phyloP scores from a whole-genome alignment of 495 filamentous ascomycete species.

The Cryomyces antarcticus region DNA sequence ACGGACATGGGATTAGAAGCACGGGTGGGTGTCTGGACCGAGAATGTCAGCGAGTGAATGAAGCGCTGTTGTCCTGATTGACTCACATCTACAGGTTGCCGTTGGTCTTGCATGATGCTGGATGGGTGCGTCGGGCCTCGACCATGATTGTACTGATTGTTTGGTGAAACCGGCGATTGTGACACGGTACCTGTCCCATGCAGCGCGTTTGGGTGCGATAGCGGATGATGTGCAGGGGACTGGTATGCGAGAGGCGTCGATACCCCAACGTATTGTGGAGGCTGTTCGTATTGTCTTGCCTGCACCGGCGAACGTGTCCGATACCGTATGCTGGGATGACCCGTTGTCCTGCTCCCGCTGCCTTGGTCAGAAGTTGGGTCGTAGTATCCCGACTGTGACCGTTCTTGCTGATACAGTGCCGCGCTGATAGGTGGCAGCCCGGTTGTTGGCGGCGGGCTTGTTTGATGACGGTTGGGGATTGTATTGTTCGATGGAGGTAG shows the following conservation, averaged over 20 bases:
- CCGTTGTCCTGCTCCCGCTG: conserved; percentile 3
- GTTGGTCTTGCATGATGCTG: too few relatives aligned
- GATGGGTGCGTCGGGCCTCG: neutral
- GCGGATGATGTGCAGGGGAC: neutral
- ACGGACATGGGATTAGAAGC: conserved; percentile 70
- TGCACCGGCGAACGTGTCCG: too few relatives aligned
- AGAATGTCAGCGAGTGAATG: neutral
- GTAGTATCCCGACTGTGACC: conserved; percentile 23
- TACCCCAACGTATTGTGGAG: too few relatives aligned
- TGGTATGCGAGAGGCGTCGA: neutral
- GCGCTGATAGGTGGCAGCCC: conserved; percentile 16
- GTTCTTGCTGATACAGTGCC: conserved; percentile 11
- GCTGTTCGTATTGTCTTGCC: neutral
- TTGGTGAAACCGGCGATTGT: neutral
- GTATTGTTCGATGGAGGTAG: conserved; percentile 5
- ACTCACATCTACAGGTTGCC: too few relatives aligned
- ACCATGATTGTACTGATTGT: neutral
- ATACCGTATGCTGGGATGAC: too few relatives aligned
- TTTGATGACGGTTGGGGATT: conserved; percentile 7
- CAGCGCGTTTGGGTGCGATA: neutral
- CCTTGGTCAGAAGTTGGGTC: conserved; percentile 26
- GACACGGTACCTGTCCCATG: neutral
- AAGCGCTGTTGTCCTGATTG: too few relatives aligned
- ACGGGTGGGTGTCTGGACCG: conserved; percentile 35
- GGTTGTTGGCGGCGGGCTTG: conserved; percentile 14